Percentiles rank a stretch among this genome's conserved stretches.
Conservation (phyloP, 345 rosid species). For the Diplotaxis tenuifolia region DNA sequence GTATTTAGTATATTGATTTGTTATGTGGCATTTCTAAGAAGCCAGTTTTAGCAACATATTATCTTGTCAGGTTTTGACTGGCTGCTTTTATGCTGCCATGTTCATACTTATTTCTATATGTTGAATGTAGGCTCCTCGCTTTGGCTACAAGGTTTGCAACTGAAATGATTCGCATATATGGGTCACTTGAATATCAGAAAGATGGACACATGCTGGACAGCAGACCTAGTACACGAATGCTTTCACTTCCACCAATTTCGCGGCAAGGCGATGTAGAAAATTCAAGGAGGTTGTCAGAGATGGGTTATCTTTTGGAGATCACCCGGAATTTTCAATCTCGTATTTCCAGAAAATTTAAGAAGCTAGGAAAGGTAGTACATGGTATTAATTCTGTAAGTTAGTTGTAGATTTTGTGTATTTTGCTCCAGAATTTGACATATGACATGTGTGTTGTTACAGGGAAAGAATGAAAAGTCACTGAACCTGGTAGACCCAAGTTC, state of each 20-base stretch:
- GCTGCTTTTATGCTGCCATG: slow-evolving; percentile 26
- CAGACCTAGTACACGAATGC: slow-evolving; percentile 36
- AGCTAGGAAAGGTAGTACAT: slow-evolving; percentile 55
- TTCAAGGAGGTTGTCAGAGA: slow-evolving; percentile 61
- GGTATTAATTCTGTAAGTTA: neutral
- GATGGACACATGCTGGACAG: slow-evolving; percentile 43
- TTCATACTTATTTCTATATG: slow-evolving; percentile 30
- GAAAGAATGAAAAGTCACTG: slow-evolving; percentile 47
- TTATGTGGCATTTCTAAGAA: slow-evolving; percentile 10
- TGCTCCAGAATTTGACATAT: slow-evolving; percentile 16
- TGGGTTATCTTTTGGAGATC: slow-evolving; percentile 83
- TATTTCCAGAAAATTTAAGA: slow-evolving; percentile 60
- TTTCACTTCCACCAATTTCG: slow-evolving; percentile 54
- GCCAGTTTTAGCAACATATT: slow-evolving; percentile 15
- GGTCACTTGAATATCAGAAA: slow-evolving; percentile 57
- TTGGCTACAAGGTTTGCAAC: slow-evolving; percentile 77
- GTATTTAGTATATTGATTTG: slow-evolving; percentile 10
- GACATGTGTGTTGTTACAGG: slow-evolving; percentile 45
- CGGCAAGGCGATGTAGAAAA: slow-evolving; percentile 42
- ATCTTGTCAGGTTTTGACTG: slow-evolving; percentile 9
- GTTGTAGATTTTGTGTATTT: slow-evolving; percentile 20
- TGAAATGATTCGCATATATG: slow-evolving; percentile 76
- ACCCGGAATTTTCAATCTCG: slow-evolving; percentile 72
- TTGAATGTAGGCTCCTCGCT: slow-evolving; percentile 68
- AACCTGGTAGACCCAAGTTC: slow-evolving; percentile 41